Evolutionary conservation across 1,284 basidiomycete species (phyloP), one percentile per base, ranked within the genome.

Genomic region (Blastosporella zonata): DNA sequence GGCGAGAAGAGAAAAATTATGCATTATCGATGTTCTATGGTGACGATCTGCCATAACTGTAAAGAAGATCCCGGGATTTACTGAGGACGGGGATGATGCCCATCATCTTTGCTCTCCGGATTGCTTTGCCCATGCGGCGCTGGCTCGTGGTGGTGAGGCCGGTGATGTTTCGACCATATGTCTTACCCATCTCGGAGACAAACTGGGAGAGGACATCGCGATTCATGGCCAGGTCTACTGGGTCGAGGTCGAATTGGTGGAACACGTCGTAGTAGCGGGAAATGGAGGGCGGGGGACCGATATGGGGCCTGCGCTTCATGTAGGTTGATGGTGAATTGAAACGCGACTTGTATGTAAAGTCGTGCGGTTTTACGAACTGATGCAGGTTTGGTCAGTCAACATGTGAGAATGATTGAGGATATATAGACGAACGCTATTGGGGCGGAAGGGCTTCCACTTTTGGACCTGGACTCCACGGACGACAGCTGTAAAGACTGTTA

Each of bases 41-140:
- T n/a, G n/a, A 37, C 29, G 20, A 22, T 44, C 22, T 52, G 28
- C 31, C 20, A 1, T 15, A 29, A 27, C 10, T 20, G 2, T 25
- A 43, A 12, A 28, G 20, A 23, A 25, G 28, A 20, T 33, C n/a
- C 22, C 55, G 47, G 13, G 67, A 64, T 54, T 59, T 78, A 64
- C 80, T 82, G 59, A 83, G 76, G 36, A 80, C 63, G 2, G 91
- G 88, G 53, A 97, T 81, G 52, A 95, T 65, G 39, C 95, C 95
- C 88, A 97, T 95, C 74, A 87, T 90, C 68, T 91, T 90, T 46
- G 96, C 91, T 48, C 96, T 77, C 49, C 91, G 82, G 50, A 98
- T 88, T 31, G 95, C 90, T 70, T 95, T 95, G 39, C 84, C 90
- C 3, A 97, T 62, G 54, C 76, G 75, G 37, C 93, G 77, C 67